A percentile compares a stretch with the other conserved stretches of the same genome.
These are phyloP conservation scores for Populus hybrid DNA, from an alignment of 441 rosid genomes.

Conservation along the genomic window DNA sequence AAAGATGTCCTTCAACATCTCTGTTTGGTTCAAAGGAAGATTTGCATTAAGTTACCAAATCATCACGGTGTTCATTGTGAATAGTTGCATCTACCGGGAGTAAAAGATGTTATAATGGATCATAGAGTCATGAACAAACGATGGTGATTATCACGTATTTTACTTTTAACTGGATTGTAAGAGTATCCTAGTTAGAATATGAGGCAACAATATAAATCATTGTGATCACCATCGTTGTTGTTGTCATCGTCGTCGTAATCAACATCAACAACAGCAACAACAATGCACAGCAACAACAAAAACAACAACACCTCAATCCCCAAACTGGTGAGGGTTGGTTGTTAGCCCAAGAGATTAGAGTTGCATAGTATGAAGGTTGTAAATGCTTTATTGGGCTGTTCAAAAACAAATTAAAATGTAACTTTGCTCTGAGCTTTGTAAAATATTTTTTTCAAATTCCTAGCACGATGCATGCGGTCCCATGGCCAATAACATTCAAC, in stretches of 20 bases:
- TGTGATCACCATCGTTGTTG: background rate
- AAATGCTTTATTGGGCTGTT: background rate
- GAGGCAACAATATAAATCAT: slow-evolving; percentile 1
- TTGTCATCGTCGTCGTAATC: too few species aligned
- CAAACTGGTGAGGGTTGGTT: too few species aligned
- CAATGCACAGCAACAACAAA: too few species aligned
- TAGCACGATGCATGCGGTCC: background rate
- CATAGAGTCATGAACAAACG: background rate
- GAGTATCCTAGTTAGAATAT: background rate
- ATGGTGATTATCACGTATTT: background rate
- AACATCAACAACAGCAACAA: too few species aligned
- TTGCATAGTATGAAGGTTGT: too few species aligned
- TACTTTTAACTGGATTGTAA: background rate
- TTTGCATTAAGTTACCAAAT: slow-evolving; percentile 18
- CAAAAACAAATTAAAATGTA: background rate
- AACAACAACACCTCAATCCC: too few species aligned
- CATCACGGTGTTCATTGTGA: background rate
- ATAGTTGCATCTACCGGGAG: background rate
- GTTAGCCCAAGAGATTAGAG: too few species aligned
- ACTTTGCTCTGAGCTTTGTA: background rate
- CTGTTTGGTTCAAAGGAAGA: slow-evolving; percentile 36
- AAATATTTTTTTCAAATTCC: background rate
- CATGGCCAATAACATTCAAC: background rate
- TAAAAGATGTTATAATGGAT: background rate
- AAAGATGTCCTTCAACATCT: slow-evolving; percentile 87